Conservation (phyloP, 2,329 filamentous ascomycete species). For the Ascocoryne sarcoides region DNA sequence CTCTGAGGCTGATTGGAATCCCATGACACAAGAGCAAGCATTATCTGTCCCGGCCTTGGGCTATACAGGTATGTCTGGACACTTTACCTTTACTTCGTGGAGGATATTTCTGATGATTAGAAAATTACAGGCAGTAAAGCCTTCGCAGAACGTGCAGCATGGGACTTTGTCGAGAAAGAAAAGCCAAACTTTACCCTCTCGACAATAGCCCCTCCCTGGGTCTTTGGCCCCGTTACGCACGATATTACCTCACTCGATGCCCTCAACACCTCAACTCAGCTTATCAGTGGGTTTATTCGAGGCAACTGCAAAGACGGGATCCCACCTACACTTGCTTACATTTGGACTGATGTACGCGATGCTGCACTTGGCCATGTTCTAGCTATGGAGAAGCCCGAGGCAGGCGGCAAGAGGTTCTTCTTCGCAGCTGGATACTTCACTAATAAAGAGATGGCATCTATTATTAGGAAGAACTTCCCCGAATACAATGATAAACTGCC, state of each 20-base stretch:
- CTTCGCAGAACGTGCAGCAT: conserved; percentile 58
- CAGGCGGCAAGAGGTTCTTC: conserved; percentile 55
- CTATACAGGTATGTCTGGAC: conserved; percentile 22
- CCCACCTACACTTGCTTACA: conserved; percentile 34
- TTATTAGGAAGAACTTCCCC: conserved; percentile 47
- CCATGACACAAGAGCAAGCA: conserved; percentile 42
- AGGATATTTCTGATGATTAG: conserved; percentile 46
- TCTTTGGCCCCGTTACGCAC: conserved; percentile 49
- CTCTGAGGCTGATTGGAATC: conserved; percentile 47
- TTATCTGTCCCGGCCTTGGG: conserved; percentile 32
- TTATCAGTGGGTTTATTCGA: conserved; percentile 53
- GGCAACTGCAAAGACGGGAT: conserved; percentile 52
- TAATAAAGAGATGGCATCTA: conserved; percentile 49
- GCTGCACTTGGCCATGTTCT: conserved; percentile 56
- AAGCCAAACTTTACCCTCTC: conserved; percentile 49
- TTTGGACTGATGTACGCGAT: conserved; percentile 54
- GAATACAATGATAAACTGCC: conserved; percentile 42
- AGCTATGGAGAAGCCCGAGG: conserved; percentile 46
- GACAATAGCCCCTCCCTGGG: conserved; percentile 53
- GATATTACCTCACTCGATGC: conserved; percentile 48
- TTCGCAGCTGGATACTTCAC: conserved; percentile 50
- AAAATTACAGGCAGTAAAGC: conserved; percentile 46
- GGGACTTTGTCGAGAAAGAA: conserved; percentile 51
- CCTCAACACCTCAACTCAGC: conserved; percentile 66
- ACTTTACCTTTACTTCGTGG: conserved; percentile 1